Evolutionary conservation across 2,329 filamentous ascomycete species (phyloP), one percentile per base, ranked within the genome.

Genomic region (Pseudogymnoascus sp.): DNA sequence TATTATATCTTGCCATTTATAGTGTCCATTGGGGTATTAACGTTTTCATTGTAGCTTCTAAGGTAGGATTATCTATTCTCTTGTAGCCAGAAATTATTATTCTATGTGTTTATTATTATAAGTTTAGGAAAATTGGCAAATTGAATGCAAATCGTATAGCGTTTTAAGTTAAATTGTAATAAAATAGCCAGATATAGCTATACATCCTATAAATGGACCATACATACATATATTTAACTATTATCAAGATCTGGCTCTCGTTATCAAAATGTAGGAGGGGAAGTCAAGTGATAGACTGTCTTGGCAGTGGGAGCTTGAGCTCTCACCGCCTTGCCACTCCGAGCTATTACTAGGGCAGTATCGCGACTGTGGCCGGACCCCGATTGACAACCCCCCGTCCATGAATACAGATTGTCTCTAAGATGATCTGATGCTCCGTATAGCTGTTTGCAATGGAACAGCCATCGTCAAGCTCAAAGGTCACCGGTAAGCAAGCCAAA

Each of bases 391-490:
- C 50, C 50, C 50, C 50, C 50, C 50, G 28, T 57, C 50, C 28
- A 15, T 21, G 50, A 57, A 57, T 57, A 57, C 50, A 57, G 50
- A 33, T 57, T 57, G 50, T 21, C 50, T 57, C 50, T 57, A 57
- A 57, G 50, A 57, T 57, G 50, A 57, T 57, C 28, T 57, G 50
- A 57, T 57, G 50, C 28, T 26, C 31, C 23, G 17, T 38, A 60
- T 60, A 23, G 40, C 74, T 76, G 73, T 75, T 73, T 76, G 76
- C 75, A 71, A 87, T 87, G 85, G 85, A 87, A 78, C 82, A 86
- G 78, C 80, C 83, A 69, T 85, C 83, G 68, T 87, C 87, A 73
- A 87, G 86, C 70, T 90, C 87, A 70, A 91, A 91, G 81, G 89
- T 91, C 72, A 90, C 87, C 74, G 87, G 88, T 90, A 78, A 62